These are phyloP conservation scores for Huntiella savannae DNA, from an alignment of 2,329 filamentous ascomycete species.

Conservation along the genomic window DNA sequence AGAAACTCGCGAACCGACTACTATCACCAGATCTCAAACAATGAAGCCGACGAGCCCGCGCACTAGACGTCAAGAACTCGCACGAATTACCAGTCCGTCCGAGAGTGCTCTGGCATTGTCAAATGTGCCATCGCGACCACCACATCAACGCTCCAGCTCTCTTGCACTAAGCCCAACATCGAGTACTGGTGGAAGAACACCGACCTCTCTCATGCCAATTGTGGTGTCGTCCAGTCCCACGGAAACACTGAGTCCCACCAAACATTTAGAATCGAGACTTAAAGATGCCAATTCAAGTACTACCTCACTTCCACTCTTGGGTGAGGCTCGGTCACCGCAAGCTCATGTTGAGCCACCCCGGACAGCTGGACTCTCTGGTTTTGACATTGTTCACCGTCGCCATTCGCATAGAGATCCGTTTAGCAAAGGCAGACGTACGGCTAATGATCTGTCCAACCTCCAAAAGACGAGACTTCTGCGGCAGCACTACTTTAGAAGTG, in stretches of 20 bases:
- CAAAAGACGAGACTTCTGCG: constrained; percentile 56
- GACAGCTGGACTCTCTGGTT: constrained; percentile 28
- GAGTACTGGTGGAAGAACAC: constrained; percentile 2
- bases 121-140: not conserved
- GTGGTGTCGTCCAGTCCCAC: not conserved
- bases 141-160: constrained; percentile 4
- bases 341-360: constrained; percentile 35
- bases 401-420: constrained; percentile 36
- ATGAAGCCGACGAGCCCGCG: constrained; percentile 32
- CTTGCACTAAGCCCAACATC: constrained; percentile 9
- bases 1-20: constrained; percentile 30
- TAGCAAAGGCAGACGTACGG: constrained; percentile 32
- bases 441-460: constrained; percentile 39
- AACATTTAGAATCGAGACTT: constrained; percentile 30
- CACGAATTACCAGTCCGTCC: constrained; percentile 10
- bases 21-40: constrained; percentile 42
- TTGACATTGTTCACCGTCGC: constrained; percentile 32
- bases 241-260: constrained; percentile 16
- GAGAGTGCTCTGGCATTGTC: constrained; percentile 3
- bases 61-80: constrained; percentile 23
- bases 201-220: not conserved
- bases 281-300: constrained; percentile 47
- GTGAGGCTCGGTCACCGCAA: constrained; percentile 36
- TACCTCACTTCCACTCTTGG: constrained; percentile 42
- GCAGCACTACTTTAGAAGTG: constrained; percentile 66